A percentile compares a stretch with the other conserved stretches of the same genome.
phyloP scores from a whole-genome alignment of 2,329 filamentous ascomycete genomes.

The Aureobasidium leucospermi region DNA sequence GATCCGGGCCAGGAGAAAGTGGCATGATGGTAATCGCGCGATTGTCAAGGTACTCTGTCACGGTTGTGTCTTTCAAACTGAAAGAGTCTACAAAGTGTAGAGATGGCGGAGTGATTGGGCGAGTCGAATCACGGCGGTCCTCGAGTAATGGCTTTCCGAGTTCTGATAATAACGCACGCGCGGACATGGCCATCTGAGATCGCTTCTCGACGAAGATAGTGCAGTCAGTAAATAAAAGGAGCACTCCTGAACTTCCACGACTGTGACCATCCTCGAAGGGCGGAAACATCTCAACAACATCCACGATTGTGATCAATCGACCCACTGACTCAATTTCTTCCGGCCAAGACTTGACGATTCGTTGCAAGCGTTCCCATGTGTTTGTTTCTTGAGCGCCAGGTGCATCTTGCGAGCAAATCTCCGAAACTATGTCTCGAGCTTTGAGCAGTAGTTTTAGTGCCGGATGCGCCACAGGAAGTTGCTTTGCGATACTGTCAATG shows the following conservation, averaged over 20 bases:
- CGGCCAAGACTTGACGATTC: slow-evolving; percentile 73
- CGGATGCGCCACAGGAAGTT: slow-evolving; percentile 77
- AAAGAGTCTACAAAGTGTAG: slow-evolving; percentile 52
- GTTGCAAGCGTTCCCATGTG: slow-evolving; percentile 64
- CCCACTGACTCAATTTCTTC: slow-evolving; percentile 52
- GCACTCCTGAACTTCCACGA: slow-evolving; percentile 53
- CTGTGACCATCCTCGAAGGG: slow-evolving; percentile 52
- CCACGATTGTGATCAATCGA: slow-evolving; percentile 71
- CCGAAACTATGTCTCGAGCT: slow-evolving; percentile 86
- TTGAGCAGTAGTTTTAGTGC: slow-evolving; percentile 77
- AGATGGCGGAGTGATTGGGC: slow-evolving; percentile 52
- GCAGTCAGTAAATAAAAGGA: slow-evolving; percentile 79
- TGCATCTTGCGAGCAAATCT: slow-evolving; percentile 90
- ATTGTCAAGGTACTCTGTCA: slow-evolving; percentile 15
- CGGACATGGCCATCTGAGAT: slow-evolving; percentile 54
- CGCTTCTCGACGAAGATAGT: slow-evolving; percentile 70
- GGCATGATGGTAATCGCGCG: slow-evolving; percentile 14
- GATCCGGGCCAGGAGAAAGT: neutral
- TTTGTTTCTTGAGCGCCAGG: slow-evolving; percentile 62
- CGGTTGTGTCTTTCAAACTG: slow-evolving; percentile 10
- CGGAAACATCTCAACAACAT: slow-evolving; percentile 68
- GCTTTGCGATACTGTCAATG: slow-evolving; percentile 89
- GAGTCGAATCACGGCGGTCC: slow-evolving; percentile 36
- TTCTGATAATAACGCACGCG: slow-evolving; percentile 73
- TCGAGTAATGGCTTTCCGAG: slow-evolving; percentile 65